phyloP scores from a whole-genome alignment of 345 rosid genomes.

The Corchorus olitorius region DNA sequence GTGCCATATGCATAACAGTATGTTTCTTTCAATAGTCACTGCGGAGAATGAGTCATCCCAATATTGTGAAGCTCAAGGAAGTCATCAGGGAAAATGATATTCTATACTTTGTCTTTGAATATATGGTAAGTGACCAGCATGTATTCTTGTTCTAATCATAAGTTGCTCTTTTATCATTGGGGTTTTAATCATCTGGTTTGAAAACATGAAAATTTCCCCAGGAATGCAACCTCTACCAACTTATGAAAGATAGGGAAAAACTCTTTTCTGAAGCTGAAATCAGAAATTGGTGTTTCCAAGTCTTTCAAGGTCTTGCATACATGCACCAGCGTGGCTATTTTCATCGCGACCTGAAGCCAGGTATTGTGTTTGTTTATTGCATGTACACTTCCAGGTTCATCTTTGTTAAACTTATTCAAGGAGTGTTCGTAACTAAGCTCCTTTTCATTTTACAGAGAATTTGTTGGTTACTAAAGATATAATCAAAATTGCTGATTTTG shows the following conservation, averaged over 20 bases:
- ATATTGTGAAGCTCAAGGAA: conserved; percentile 96
- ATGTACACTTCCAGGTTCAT: neutral
- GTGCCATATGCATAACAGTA: conserved; percentile 2
- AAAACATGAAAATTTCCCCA: conserved; percentile 25
- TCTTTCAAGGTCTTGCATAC: conserved; percentile 92
- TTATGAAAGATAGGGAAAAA: conserved; percentile 78
- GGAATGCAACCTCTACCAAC: conserved; percentile 95
- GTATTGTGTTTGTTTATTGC: conserved; percentile 35
- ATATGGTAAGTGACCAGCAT: conserved; percentile 59
- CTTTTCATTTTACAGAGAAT: conserved; percentile 53
- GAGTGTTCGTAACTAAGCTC: neutral
- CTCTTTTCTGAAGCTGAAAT: conserved; percentile 76
- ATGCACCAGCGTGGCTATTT: conserved; percentile 95
- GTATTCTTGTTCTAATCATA: neutral
- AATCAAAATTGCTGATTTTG: conserved; percentile 96
- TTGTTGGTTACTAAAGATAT: conserved; percentile 70
- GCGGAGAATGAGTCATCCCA: conserved; percentile 86
- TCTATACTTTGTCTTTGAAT: conserved; percentile 88
- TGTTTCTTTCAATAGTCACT: conserved; percentile 55
- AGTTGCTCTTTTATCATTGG: neutral
- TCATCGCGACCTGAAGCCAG: conserved; percentile 99
- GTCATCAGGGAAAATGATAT: conserved; percentile 88
- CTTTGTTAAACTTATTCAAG: neutral
- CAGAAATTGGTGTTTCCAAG: conserved; percentile 96
- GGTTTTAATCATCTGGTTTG: neutral